Base-by-base conservation (phyloP, 495 filamentous ascomycete genomes). In the Lasiosphaeriaceae sp. region DNA sequence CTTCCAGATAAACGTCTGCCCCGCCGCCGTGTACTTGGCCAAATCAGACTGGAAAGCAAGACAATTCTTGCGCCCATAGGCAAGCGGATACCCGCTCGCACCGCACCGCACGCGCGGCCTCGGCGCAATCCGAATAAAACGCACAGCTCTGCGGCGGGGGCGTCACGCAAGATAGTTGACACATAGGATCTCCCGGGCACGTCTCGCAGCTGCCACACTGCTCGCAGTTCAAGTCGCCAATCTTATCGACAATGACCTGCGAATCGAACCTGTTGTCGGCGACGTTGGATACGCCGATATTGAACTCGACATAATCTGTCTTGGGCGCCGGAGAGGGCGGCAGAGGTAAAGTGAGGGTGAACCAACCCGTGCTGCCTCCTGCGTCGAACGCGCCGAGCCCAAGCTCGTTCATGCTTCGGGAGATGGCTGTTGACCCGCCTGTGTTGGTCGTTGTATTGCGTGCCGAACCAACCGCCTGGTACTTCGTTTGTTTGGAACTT, bases 21-120 rank as follows among this genome's bases (percentile, higher is more conserved):
- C 47, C 17, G 47, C 47, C 12, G 47, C 24, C 11, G 47, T 26
- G 47, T 3, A 50, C 47, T 50, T 50, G 19, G 2, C 7, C 12
- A 50, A 22, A 24, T 50, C 47, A 26, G 21, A 26, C 22, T 50
- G 47, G 23, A 50, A 50, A 2, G 47, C 47, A 16, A 50, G 47
- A 19, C 47, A 50, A 12, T 50, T 50, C 47, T 50, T 50, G 47
- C 47, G 47, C 14, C 74, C 26, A 59, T 68, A 69, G 60, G 56
- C 17, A 47, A 44, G 23, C 45, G 31, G 20, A 43, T 46, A 54
- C 5, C 35, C 51, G 2, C 35, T 22, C 2, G 14, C 8, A 2
- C 35, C 54, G 52, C 43, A 34, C 5, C 26, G 41, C 16, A 41
- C n/a, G 46, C 1, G 16, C 52, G n/a, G 47, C 39, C 29, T 52